A percentile compares a stretch with the other conserved stretches of the same genome.
phyloP scores from a whole-genome alignment of 129 eudicot species.

The Mikania micrantha region DNA sequence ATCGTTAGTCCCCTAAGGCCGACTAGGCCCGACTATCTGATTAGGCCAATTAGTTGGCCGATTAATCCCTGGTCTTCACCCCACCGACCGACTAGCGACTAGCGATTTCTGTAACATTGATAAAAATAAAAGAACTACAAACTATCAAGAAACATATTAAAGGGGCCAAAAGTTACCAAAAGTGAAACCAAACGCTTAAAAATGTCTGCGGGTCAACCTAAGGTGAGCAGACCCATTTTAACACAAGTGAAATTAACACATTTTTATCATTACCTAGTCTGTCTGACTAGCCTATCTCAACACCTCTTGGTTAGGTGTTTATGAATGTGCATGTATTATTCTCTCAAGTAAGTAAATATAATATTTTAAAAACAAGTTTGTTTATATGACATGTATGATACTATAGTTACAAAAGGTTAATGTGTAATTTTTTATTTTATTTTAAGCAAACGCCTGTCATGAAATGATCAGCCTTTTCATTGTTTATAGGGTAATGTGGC shows the following conservation, averaged over 20 bases:
- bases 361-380: neutral
- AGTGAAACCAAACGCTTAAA: neutral
- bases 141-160: neutral
- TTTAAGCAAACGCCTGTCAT: neutral
- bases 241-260: neutral
- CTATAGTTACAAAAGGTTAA: neutral
- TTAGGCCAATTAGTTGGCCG: no score
- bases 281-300: no score
- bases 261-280: neutral
- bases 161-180: neutral
- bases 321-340: neutral
- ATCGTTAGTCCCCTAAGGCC: no score
- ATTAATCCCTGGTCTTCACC: no score
- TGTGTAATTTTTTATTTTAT: neutral
- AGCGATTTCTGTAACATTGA: no score
- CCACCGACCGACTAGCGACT: no score
- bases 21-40: no score
- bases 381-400: neutral
- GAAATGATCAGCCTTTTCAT: neutral
- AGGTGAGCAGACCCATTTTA: neutral
- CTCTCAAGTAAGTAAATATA: neutral
- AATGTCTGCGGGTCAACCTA: neutral
- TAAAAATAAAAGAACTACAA: neutral
- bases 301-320: neutral
- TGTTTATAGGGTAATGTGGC: conserved; percentile 84